Evolutionary conservation across 2,329 filamentous ascomycete species (phyloP).

Genomic region (Helotiales sp.): DNA sequence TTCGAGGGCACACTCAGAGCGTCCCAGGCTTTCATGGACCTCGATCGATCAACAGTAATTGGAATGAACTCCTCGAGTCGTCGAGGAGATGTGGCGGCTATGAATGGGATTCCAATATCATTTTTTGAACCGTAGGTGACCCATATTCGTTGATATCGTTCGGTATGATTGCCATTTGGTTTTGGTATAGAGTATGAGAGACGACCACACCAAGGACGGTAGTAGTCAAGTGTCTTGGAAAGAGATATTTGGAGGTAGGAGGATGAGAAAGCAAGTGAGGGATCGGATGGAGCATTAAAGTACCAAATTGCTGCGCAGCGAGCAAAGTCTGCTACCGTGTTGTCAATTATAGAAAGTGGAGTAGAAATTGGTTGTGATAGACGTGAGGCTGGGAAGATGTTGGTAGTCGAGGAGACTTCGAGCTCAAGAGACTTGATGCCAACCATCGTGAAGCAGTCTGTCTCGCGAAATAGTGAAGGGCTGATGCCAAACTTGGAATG

Average conservation of each 20-base stretch:
- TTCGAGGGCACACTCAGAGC: conserved; percentile 37
- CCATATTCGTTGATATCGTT: conserved; percentile 39
- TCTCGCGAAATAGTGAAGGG: neutral
- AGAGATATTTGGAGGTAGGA: conserved; percentile 33
- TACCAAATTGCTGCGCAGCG: conserved; percentile 46
- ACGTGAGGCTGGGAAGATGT: conserved; percentile 20
- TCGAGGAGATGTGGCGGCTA: conserved; percentile 34
- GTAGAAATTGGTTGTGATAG: conserved; percentile 12
- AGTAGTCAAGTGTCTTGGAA: conserved; percentile 38
- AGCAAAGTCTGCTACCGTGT: conserved; percentile 42
- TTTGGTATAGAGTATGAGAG: conserved; percentile 37
- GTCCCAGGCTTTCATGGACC: conserved; percentile 36
- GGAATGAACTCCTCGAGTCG: conserved; percentile 36
- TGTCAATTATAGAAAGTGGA: conserved; percentile 44
- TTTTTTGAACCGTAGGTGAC: conserved; percentile 36
- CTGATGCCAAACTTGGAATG: neutral
- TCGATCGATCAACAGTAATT: conserved; percentile 18
- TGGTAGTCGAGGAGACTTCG: conserved; percentile 19
- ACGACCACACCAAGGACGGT: conserved; percentile 44
- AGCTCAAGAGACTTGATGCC: conserved; percentile 16
- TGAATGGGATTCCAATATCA: conserved; percentile 45
- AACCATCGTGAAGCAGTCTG: neutral
- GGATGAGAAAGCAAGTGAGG: conserved; percentile 7
- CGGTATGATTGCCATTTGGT: conserved; percentile 30
- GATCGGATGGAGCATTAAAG: conserved; percentile 35